Conservation (phyloP, 331 rosid species). For the Arachis monticola region DNA sequence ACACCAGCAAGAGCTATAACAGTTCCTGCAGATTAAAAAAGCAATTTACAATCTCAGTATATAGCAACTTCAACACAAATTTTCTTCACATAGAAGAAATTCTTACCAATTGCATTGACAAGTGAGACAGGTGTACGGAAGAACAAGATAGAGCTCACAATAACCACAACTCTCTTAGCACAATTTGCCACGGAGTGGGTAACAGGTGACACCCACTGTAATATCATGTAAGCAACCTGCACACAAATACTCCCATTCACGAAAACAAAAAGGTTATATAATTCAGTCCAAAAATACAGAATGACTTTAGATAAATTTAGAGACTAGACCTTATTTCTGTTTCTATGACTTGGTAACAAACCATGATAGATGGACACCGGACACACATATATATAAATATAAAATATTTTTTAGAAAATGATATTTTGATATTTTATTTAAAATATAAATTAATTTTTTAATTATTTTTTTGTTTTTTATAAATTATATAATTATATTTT, state of each 20-base stretch:
- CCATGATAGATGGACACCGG: too few relatives aligned
- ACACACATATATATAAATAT: too few relatives aligned
- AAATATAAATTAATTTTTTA: too few relatives aligned
- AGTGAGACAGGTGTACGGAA: slow-evolving; percentile 89
- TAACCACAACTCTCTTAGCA: slow-evolving; percentile 94
- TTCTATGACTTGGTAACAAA: background rate
- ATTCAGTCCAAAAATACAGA: too few relatives aligned
- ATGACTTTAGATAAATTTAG: background rate
- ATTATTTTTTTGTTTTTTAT: too few relatives aligned
- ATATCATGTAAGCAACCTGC: slow-evolving; percentile 97
- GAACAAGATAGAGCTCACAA: slow-evolving; percentile 93
- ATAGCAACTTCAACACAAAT: background rate
- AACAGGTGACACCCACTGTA: slow-evolving; percentile 95
- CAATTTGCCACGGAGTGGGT: slow-evolving; percentile 94
- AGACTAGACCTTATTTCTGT: background rate
- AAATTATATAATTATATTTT: too few relatives aligned
- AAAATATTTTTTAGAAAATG: too few relatives aligned
- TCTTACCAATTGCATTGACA: slow-evolving; percentile 79
- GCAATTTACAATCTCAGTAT: slow-evolving; percentile 20
- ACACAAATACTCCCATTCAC: slow-evolving; percentile 25
- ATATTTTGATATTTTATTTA: too few relatives aligned
- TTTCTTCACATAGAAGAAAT: slow-evolving; percentile 17
- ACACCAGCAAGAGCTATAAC: slow-evolving; percentile 90
- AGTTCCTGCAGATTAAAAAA: slow-evolving; percentile 64
- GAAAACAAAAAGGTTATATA: background rate